Evolutionary conservation across 192 early-diverging fungal genomes (phyloP), one percentile per base, ranked within the genome.

Genomic region (Dissophora globulifera): DNA sequence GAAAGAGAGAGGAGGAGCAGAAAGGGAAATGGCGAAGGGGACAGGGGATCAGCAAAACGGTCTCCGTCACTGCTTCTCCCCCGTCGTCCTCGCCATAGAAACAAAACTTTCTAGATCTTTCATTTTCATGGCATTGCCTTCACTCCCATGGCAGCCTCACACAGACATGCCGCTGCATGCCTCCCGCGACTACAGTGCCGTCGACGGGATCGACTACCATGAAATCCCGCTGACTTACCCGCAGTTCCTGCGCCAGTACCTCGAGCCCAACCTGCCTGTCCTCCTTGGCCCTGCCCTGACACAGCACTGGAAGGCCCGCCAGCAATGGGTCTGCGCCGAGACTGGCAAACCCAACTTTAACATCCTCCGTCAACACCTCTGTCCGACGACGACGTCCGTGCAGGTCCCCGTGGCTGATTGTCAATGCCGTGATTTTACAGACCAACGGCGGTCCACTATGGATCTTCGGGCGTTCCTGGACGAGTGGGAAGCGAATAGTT

Each of bases 321-420:
- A 71, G n/a, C 78, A 86, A 51, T 92, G 90, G 90, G 83, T 88
- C 1, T 42, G 42, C 11, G 16, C 42, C 17, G 52, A 54, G 6
- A 71, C 69, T 10, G 64, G 52, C 10, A 58, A 76, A 27, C 86
- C 84, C 8, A 62, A 87, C 43, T 83, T 85, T 79, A 74, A 42
- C 0, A 59, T 55, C 6, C 50, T 87, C 11, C 79, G 78, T 45
- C 56, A 63, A 0, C 67, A 76, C 2, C 82, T 89, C 22, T 68
- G 78, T 4, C 15, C 31, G 4, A 27, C 26, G 4, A 22, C 31
- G 4, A 27, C 26, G 4, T 27, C 59, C 2, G 57, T 79, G 1
- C 31, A 67, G 12, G 91, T 90, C 20, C 83, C 79, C 19, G 91
- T 92, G 0, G 89, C 91, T 25, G 75, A 86, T 41, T 90, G 91